Percentiles rank a stretch among this genome's conserved stretches.
Conservation (phyloP, 306 rosid genomes). For the Pterocarpus santalinus region DNA sequence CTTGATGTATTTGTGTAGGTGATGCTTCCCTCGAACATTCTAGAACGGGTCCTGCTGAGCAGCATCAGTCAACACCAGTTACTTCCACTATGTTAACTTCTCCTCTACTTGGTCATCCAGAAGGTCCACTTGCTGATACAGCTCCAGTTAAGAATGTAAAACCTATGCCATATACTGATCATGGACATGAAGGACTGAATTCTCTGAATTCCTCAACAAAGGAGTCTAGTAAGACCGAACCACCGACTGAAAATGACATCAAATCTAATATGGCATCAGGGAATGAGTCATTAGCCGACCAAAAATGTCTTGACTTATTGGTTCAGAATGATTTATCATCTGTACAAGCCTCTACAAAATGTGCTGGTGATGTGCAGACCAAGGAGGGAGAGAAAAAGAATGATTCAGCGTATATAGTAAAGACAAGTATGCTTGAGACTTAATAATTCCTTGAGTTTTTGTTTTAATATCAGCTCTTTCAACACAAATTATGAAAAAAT, state of each 20-base stretch:
- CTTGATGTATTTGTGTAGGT: conserved; percentile 30
- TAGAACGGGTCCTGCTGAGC: conserved; percentile 31
- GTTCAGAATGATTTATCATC: conserved; percentile 38
- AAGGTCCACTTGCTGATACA: conserved; percentile 32
- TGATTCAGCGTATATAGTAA: conserved; percentile 34
- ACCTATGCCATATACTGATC: neutral
- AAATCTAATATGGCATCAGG: conserved; percentile 3
- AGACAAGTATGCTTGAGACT: conserved; percentile 43
- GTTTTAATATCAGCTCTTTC: neutral
- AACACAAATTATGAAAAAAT: neutral
- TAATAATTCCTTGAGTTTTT: conserved; percentile 5
- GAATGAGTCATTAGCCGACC: conserved; percentile 13
- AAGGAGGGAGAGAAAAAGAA: conserved; percentile 27
- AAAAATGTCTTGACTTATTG: neutral
- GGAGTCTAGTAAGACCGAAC: conserved; percentile 25
- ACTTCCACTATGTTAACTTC: conserved; percentile 19
- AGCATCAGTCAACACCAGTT: conserved; percentile 30
- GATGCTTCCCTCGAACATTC: conserved; percentile 34
- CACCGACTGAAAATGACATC: conserved; percentile 9
- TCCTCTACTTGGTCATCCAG: conserved; percentile 33
- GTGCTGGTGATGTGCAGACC: neutral
- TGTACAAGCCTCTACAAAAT: neutral
- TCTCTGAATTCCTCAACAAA: conserved; percentile 32
- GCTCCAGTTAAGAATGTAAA: neutral
- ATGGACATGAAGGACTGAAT: conserved; percentile 33